phyloP scores from a whole-genome alignment of 208 protist genomes.

The Spongospora subterranea region DNA sequence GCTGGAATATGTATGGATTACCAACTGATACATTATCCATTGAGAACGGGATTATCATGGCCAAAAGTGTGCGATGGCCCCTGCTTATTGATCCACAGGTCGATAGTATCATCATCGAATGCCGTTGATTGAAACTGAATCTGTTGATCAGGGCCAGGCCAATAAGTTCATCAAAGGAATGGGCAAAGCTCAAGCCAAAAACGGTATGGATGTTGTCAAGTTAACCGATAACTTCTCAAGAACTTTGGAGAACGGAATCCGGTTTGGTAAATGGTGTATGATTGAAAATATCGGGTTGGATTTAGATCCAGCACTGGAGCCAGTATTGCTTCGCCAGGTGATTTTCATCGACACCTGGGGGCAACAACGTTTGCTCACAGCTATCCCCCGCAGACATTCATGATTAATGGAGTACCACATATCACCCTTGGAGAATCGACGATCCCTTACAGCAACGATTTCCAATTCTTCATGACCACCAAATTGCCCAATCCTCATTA shows the following conservation, averaged over 20 bases:
- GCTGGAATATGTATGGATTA: constrained; percentile 92
- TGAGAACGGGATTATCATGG: constrained; percentile 95
- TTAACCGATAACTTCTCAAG: constrained; percentile 87
- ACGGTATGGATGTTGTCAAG: constrained; percentile 92
- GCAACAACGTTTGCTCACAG: not conserved
- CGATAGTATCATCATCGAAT: not conserved
- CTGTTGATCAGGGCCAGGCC: constrained; percentile 70
- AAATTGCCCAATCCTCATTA: constrained; percentile 96
- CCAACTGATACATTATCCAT: constrained; percentile 92
- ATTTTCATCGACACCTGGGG: not conserved
- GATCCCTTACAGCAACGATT: constrained; percentile 92
- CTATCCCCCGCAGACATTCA: constrained; percentile 80
- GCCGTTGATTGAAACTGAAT: constrained; percentile 9
- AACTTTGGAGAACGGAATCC: constrained; percentile 89
- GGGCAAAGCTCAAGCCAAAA: constrained; percentile 81
- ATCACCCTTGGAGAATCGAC: constrained; percentile 94
- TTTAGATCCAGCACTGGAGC: constrained; percentile 92
- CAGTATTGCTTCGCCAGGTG: constrained; percentile 80
- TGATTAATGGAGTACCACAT: constrained; percentile 86
- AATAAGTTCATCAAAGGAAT: constrained; percentile 87
- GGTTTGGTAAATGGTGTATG: constrained; percentile 91
- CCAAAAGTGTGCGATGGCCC: constrained; percentile 91
- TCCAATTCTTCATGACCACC: constrained; percentile 98
- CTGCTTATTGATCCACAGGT: constrained; percentile 98
- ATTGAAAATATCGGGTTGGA: constrained; percentile 93